A percentile compares a stretch with the other conserved stretches of the same genome.
These are phyloP conservation scores for Aurinia saxatilis DNA, from an alignment of 345 rosid genomes.

Conservation along the genomic window DNA sequence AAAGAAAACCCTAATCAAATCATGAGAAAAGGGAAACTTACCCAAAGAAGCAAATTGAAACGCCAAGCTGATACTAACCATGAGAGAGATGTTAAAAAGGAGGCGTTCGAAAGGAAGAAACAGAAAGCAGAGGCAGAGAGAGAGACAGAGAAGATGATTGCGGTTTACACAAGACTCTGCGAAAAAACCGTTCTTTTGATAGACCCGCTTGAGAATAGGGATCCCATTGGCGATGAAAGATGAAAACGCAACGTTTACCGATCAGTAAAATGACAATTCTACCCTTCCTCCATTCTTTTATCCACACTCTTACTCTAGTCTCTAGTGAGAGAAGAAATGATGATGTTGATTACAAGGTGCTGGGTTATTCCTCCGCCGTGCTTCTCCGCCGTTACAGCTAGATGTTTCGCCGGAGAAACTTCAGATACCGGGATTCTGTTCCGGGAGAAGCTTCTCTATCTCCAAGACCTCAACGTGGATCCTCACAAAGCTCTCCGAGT, in stretches of 20 bases:
- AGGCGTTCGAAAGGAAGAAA: neutral
- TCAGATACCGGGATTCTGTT: constrained; percentile 59
- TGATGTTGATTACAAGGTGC: no score
- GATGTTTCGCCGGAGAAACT: constrained; percentile 24
- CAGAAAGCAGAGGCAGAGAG: constrained; percentile 28
- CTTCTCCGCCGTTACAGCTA: constrained; percentile 8
- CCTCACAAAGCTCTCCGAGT: constrained; percentile 56
- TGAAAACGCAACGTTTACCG: no score
- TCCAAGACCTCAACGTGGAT: constrained; percentile 54
- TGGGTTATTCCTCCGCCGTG: constrained; percentile 21
- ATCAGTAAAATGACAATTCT: neutral
- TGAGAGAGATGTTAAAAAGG: constrained; percentile 25
- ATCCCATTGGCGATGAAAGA: constrained; percentile 20
- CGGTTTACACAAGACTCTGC: constrained; percentile 26
- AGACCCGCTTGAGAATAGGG: constrained; percentile 34
- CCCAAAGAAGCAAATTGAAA: constrained; percentile 25
- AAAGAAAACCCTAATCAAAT: constrained; percentile 18
- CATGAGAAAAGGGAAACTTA: constrained; percentile 18
- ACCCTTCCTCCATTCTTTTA: constrained; percentile 9
- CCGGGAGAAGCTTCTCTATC: constrained; percentile 64
- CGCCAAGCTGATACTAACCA: constrained; percentile 34
- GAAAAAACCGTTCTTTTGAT: constrained; percentile 26
- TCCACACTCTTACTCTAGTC: no score
- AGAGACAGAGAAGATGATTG: constrained; percentile 32
- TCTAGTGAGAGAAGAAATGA: no score